Conservation (phyloP, 2,329 filamentous ascomycete species). For the Colletotrichum sansevieriae region DNA sequence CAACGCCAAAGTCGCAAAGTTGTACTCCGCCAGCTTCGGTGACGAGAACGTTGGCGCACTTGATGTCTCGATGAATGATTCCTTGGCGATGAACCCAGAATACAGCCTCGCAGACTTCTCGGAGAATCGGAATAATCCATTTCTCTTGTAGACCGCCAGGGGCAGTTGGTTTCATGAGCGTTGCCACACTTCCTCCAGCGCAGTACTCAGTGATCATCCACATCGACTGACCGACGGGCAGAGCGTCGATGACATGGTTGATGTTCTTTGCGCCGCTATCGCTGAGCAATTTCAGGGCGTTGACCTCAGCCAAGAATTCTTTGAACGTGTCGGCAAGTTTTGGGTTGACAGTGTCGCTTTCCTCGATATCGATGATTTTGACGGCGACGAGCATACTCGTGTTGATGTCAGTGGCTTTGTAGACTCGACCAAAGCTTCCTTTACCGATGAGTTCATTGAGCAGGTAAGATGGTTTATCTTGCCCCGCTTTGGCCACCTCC, state of each 20-base stretch:
- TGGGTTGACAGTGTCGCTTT: slow-evolving; percentile 76
- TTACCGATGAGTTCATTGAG: slow-evolving; percentile 81
- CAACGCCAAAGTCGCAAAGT: slow-evolving; percentile 87
- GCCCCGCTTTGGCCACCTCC: slow-evolving; percentile 69
- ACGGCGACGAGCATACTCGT: slow-evolving; percentile 74
- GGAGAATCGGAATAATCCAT: slow-evolving; percentile 76
- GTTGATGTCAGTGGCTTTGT: slow-evolving; percentile 68
- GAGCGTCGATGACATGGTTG: slow-evolving; percentile 83
- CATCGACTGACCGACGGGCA: slow-evolving; percentile 82
- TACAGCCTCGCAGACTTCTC: slow-evolving; percentile 75
- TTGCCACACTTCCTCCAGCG: slow-evolving; percentile 85
- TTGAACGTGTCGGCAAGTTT: slow-evolving; percentile 76
- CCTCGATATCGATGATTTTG: slow-evolving; percentile 89
- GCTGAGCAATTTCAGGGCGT: slow-evolving; percentile 78
- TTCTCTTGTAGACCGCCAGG: slow-evolving; percentile 77
- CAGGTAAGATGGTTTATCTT: slow-evolving; percentile 74
- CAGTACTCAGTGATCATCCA: slow-evolving; percentile 93
- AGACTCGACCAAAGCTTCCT: slow-evolving; percentile 80
- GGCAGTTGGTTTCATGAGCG: slow-evolving; percentile 75
- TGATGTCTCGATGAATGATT: slow-evolving; percentile 79
- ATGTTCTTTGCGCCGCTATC: slow-evolving; percentile 83
- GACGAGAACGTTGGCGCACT: slow-evolving; percentile 84
- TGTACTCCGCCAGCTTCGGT: slow-evolving; percentile 83
- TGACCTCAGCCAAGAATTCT: slow-evolving; percentile 78
- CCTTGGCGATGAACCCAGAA: slow-evolving; percentile 77